Base-by-base conservation (phyloP, 2,329 filamentous ascomycete species). In the Aureobasidium lini region DNA sequence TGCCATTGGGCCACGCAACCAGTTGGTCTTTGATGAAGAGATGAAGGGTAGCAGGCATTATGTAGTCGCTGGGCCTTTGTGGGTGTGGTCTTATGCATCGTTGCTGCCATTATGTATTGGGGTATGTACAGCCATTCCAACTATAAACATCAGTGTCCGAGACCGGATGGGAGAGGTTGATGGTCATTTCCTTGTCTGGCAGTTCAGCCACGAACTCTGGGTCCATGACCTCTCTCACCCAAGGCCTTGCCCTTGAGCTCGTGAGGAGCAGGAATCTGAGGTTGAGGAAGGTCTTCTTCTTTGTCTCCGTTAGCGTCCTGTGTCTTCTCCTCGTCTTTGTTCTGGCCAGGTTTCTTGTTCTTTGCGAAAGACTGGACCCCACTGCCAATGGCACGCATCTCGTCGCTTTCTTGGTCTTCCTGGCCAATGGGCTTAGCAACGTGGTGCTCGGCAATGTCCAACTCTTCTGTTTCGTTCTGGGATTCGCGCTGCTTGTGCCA, bases 1-100 rank as follows among this genome's bases (percentile, higher is more conserved):
- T 80, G 76, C 77, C 78, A 80, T 80, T 80, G 77, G 77, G 77
- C 77, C 78, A 80, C 68, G 63, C 63, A 59, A 39, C 61, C 61
- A 61, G 15, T 58, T 18, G n/a, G 32, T 57, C 18, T 57, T 57
- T 57, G 42, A 47, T 56, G 52, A 36, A 28, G 8, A 31, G 6
- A 2, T 4, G 11, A 8, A 3, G n/a, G 5, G 29, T 28, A 13
- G 6, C 9, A 56, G 40, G 16, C 52, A 56, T 34, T 56, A 56
- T 18, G 39, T 44, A 56, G 31, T 56, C 11, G 52, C 28, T n/a
- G 13, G 40, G 18, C 40, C 13, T 29, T 16, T 8, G 36, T 29
- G 36, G 39, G 10, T 52, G 34, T 34, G 6, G 13, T 52, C 15
- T 34, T 39, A 6, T 29, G 48, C 16, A 23, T 4, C 34, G 13